Conservation (phyloP, 1,284 basidiomycete genomes). For the Sanghuangporus baumii region DNA sequence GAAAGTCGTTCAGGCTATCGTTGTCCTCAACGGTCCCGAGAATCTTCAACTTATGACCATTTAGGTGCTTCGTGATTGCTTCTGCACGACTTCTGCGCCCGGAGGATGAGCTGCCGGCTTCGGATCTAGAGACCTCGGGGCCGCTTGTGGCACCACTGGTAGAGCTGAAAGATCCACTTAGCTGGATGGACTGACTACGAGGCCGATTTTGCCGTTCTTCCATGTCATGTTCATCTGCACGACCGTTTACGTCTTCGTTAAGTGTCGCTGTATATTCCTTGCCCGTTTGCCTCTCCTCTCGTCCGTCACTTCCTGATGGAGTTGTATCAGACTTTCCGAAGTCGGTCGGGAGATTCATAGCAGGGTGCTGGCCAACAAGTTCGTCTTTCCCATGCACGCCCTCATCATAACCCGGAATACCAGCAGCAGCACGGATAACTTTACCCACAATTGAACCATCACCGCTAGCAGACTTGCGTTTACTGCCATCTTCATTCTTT, state of each 20-base stretch:
- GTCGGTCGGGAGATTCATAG: conserved; percentile 10
- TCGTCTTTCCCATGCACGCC: conserved; percentile 14
- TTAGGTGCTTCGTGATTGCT: conserved; percentile 16
- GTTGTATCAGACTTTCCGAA: not conserved
- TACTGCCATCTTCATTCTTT: not conserved
- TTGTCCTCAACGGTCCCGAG: conserved; percentile 11
- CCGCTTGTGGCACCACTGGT: not conserved
- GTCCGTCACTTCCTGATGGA: not conserved
- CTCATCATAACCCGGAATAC: not conserved
- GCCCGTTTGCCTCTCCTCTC: not conserved
- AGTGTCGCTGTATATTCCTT: not conserved
- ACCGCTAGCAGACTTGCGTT: not conserved
- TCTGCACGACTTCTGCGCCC: not conserved
- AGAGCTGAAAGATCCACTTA: not conserved
- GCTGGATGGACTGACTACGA: not conserved
- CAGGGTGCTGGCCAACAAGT: conserved; percentile 12
- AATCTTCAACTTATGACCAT: conserved; percentile 2
- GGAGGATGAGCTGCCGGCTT: not conserved
- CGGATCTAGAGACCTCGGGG: conserved; percentile 2
- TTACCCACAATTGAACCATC: not conserved
- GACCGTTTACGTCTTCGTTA: not conserved
- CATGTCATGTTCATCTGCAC: not conserved
- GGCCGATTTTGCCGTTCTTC: not conserved
- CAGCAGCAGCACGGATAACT: conserved; percentile 1
- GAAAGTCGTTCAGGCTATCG: conserved; percentile 31